Evolutionary conservation across 106 monocot species (phyloP), one percentile per base, ranked within the genome.

Genomic region (Platanthera guangdongensis): DNA sequence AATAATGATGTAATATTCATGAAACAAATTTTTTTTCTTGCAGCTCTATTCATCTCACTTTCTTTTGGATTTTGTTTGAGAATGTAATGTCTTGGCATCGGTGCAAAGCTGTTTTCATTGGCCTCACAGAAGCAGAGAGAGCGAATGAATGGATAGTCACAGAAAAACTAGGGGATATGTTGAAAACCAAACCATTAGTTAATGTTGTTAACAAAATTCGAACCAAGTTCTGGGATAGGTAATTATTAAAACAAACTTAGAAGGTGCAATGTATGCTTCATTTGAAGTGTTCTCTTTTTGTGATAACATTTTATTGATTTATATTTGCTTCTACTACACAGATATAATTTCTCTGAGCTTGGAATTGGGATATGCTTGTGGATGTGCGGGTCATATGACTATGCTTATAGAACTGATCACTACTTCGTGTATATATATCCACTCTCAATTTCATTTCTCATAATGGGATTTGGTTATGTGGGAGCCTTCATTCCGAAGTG

Each of bases 351-450:
- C 10, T 46, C 54, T 9, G 88, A 85, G 80, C 67, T 85, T 45
- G 22, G 15, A 7, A 65, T 88, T 65, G 84, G 76, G 50, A 12
- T 83, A 8, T 82, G 51, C 74, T 82, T 88, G 60, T 47, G 85
- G 15, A n/a, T 83, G 11, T 88, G 88, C 30, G 88, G 82, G 46
- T 75, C 85, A 0, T 85, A 78, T 49, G 85, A 88, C 77, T 85
- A 74, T 25, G 67, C 55, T n/a, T 82, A 50, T 39, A 54, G 78
- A 64, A 80, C 57, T 4, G 78, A 85, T 8, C 59, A 68, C 64
- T 88, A 82, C 74, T 88, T 77, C 52, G 19, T 83, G 15, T 85
- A 88, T 63, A 80, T 85, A n/a, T 88, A 75, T 57, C 88, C 85
- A 0, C 70, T 79, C 51, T 46, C 85, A 22, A 52, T 88, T 75